Evolutionary conservation across 148 eudicot genomes (phyloP), one percentile per base, ranked within the genome.

Genomic region (Bassia scoparia): DNA sequence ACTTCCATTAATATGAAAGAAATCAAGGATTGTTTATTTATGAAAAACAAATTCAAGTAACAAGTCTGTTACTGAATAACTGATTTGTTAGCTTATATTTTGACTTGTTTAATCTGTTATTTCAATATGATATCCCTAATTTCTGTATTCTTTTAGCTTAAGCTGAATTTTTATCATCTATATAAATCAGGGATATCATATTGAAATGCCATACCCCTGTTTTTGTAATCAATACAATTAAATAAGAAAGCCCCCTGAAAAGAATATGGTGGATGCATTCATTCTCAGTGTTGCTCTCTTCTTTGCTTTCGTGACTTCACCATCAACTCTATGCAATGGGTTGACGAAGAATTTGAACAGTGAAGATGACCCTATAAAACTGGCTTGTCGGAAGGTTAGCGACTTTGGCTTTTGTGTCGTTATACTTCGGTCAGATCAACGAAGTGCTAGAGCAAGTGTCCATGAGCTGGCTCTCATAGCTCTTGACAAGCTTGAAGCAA

Each of bases 361-460:
- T 7, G 77, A 78, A n/a, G 23, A 67, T 8, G 70, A 73, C 30
- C 54, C 73, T 15, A 3, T 73, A 35, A 17, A 38, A 24, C 21
- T 67, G n/a, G 68, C 58, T 16, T 78, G 81, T 50, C 61, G 77
- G 34, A 67, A 78, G 26, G 33, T 44, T 29, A 49, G 69, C 7
- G 62, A 78, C 35, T 73, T 73, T 3, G 73, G 69, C 17, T 72
- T 78, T n/a, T 78, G 81, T 61, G 77, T 60, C 53, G 20, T 13
- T 20, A 73, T 73, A 14, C 73, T 78, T 29, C 54, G 55, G n/a
- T 67, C 81, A 10, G 81, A 73, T 56, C 81, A 73, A n/a, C 33
- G 64, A 38, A 73, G 73, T 30, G 53, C 18, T 15, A 53, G 53
- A 21, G 68, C 73, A 21, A 65, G 52, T 43, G 35, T 33, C 1